phyloP scores from a whole-genome alignment of 805 yeast genomes.

The Wickerhamomyces mucosus region DNA sequence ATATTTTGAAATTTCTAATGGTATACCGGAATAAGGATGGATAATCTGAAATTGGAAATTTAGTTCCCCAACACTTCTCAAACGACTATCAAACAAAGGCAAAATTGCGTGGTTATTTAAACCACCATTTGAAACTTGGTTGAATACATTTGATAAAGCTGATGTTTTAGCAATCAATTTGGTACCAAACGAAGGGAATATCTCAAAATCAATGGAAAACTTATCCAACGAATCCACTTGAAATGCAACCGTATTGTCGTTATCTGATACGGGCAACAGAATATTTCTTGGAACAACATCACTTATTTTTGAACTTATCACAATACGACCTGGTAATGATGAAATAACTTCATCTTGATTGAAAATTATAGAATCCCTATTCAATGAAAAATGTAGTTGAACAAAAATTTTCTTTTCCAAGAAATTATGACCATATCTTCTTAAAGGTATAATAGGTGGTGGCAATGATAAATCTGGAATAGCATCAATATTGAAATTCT shows the following conservation, averaged over 20 bases:
- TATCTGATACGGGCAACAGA: constrained; percentile 55
- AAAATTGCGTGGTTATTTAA: constrained; percentile 34
- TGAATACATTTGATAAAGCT: constrained; percentile 52
- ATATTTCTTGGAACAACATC: constrained; percentile 87
- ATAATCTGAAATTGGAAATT: constrained; percentile 73
- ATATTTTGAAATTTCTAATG: constrained; percentile 82
- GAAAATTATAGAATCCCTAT: constrained; percentile 29
- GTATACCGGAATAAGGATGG: constrained; percentile 77
- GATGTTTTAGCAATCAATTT: constrained; percentile 84
- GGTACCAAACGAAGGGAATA: constrained; percentile 93
- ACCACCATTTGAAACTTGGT: constrained; percentile 22
- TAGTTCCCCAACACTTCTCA: constrained; percentile 75
- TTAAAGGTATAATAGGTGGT: constrained; percentile 89
- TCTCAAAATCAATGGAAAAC: constrained; percentile 76
- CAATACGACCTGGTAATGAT: constrained; percentile 70
- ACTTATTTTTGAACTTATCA: constrained; percentile 63
- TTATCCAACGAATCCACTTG: constrained; percentile 73
- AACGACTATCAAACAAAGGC: constrained; percentile 75
- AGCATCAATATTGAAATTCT: constrained; percentile 41
- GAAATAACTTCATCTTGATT: constrained; percentile 33
- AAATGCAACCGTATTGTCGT: constrained; percentile 60
- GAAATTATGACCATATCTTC: constrained; percentile 94
- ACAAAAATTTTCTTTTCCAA: constrained; percentile 82
- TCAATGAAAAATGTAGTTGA: constrained; percentile 58
- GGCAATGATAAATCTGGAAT: constrained; percentile 91